phyloP scores from a whole-genome alignment of 1,139 yeast genomes.

The Zygoascus meyerae region DNA sequence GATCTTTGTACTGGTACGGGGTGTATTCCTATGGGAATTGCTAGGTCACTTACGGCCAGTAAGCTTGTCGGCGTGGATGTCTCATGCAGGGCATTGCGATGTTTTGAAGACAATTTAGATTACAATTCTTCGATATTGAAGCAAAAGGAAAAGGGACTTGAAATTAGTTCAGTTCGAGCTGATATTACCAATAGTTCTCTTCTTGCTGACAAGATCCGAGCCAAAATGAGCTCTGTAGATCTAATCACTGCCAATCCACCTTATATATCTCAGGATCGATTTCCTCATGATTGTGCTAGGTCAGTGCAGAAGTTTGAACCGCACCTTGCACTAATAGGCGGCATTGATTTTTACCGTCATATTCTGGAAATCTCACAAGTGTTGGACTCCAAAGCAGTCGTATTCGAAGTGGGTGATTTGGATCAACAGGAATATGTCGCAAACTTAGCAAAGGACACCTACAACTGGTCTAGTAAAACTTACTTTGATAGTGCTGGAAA shows the following conservation, averaged over 20 bases:
- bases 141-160: neutral
- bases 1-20: conserved; percentile 94
- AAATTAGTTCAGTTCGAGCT: conserved; percentile 5
- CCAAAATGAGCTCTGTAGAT: conserved; percentile 31
- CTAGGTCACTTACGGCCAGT: conserved; percentile 19
- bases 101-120: conserved; percentile 46
- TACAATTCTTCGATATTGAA: conserved; percentile 23
- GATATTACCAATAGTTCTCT: conserved; percentile 12
- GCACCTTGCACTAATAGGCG: conserved; percentile 65
- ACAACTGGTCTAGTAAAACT: conserved; percentile 28
- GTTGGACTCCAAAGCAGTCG: conserved; percentile 39
- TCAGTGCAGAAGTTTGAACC: conserved; percentile 79
- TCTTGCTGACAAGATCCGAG: conserved; percentile 8
- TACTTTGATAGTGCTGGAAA: conserved; percentile 32
- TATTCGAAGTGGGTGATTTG: conserved; percentile 41
- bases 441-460: conserved; percentile 13
- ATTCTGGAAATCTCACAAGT: conserved; percentile 44
- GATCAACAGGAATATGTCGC: conserved; percentile 31
- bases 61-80: conserved; percentile 53
- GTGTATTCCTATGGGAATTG: conserved; percentile 60
- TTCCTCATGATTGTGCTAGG: conserved; percentile 38
- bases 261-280: conserved; percentile 55
- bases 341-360: conserved; percentile 60
- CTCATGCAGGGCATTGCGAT: conserved; percentile 46
- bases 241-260: conserved; percentile 84